A percentile compares a stretch with the other conserved stretches of the same genome.
Conservation (phyloP, 805 yeast genomes). For the Wickerhamomyces rabaulensis region DNA sequence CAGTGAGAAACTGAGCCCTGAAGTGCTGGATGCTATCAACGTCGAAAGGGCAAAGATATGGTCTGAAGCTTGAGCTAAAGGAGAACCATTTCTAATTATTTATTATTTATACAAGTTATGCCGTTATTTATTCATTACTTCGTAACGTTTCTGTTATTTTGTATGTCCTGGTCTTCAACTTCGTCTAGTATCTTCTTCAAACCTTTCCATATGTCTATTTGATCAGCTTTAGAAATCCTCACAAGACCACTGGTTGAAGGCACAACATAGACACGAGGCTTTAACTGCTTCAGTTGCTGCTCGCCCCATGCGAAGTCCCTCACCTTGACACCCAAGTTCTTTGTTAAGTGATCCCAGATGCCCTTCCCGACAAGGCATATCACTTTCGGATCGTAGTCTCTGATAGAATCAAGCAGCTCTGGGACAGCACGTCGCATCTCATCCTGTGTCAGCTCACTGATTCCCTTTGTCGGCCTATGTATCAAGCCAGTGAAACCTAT, state of each 20-base stretch:
- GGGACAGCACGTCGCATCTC: constrained; percentile 58
- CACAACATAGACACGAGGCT: constrained; percentile 44
- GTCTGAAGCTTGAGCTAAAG: constrained; percentile 1
- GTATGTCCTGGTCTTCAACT: background rate
- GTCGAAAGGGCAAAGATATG: constrained; percentile 16
- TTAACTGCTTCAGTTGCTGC: constrained; percentile 17
- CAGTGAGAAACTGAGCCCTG: constrained; percentile 4
- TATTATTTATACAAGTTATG: constrained; percentile 3
- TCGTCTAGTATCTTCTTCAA: constrained; percentile 20
- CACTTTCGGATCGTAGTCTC: constrained; percentile 30
- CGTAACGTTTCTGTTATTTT: background rate
- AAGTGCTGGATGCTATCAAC: constrained; percentile 8
- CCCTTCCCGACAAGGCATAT: constrained; percentile 69
- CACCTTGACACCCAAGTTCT: constrained; percentile 12
- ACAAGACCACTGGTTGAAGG: constrained; percentile 76
- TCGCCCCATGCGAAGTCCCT: constrained; percentile 50
- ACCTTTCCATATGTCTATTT: constrained; percentile 43
- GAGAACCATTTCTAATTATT: background rate
- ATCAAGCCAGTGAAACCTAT: constrained; percentile 74
- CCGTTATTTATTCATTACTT: background rate
- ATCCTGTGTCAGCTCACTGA: constrained; percentile 41
- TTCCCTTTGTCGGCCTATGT: constrained; percentile 54
- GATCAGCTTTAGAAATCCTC: constrained; percentile 40
- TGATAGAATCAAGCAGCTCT: constrained; percentile 41
- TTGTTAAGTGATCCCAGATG: constrained; percentile 59